These are phyloP conservation scores for Solanum stenotomum DNA, from an alignment of 257 asterid species.

Conservation along the genomic window DNA sequence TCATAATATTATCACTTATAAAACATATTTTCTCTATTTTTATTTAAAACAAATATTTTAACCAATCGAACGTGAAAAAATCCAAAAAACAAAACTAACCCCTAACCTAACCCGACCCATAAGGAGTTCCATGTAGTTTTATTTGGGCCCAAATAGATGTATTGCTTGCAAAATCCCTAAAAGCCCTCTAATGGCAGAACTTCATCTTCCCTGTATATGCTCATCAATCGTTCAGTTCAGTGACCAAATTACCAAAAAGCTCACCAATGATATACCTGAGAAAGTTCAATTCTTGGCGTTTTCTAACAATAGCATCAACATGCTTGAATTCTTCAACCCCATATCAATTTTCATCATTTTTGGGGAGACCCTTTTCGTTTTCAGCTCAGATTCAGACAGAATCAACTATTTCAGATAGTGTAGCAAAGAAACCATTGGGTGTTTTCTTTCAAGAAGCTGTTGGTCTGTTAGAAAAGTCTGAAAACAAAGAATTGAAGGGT, in stretches of 20 bases:
- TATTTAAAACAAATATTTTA: no score
- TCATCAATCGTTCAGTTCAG: not conserved
- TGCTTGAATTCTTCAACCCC: slow-evolving; percentile 3
- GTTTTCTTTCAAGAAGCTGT: slow-evolving; percentile 48
- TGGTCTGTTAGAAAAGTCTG: slow-evolving; percentile 15
- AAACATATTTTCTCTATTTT: not conserved
- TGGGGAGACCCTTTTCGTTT: slow-evolving; percentile 26
- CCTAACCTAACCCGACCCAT: not conserved
- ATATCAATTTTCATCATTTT: slow-evolving; percentile 10
- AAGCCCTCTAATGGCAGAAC: not conserved
- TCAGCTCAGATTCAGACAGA: slow-evolving; percentile 14
- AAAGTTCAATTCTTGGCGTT: slow-evolving; percentile 12
- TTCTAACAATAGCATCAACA: not conserved
- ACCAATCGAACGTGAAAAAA: not conserved
- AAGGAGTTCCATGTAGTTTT: not conserved
- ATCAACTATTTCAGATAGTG: not conserved
- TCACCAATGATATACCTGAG: slow-evolving; percentile 20
- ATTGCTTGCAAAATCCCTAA: not conserved
- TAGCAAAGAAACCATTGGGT: slow-evolving; percentile 21
- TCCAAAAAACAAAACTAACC: no score
- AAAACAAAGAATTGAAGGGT: slow-evolving; percentile 13
- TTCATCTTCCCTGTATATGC: not conserved
- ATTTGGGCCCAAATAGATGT: not conserved
- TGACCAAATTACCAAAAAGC: not conserved
- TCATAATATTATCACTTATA: no score